Percentiles rank a stretch among this genome's conserved stretches.
Conservation (phyloP, 1,284 basidiomycete genomes). For the Kalmanozyma brasiliensis region DNA sequence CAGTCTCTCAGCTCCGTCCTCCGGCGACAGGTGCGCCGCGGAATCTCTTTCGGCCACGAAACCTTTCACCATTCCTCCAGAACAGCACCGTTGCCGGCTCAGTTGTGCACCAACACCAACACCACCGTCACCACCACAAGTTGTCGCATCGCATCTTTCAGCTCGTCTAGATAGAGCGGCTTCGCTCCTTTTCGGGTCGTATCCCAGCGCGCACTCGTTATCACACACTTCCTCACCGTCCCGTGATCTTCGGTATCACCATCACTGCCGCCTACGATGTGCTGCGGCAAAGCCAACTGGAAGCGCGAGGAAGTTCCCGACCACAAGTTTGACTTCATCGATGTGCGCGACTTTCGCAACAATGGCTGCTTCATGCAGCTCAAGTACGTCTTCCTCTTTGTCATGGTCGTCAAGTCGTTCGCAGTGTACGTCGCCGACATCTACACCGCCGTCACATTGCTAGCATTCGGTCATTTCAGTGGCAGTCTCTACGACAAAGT, state of each 20-base stretch:
- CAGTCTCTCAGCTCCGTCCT: no score
- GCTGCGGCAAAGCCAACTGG: slow-evolving; percentile 72
- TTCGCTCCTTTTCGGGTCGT: no score
- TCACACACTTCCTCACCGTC: no score
- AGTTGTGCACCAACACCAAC: slow-evolving; percentile 7
- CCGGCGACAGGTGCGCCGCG: no score
- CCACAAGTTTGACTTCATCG: slow-evolving; percentile 99
- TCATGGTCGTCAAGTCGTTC: slow-evolving; percentile 91
- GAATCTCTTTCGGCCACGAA: no score
- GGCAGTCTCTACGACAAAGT: slow-evolving; percentile 82
- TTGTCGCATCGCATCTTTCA: slow-evolving; percentile 20
- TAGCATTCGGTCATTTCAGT: slow-evolving; percentile 89
- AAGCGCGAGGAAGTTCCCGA: slow-evolving; percentile 97
- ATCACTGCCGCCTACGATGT: slow-evolving; percentile 34
- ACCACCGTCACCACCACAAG: slow-evolving; percentile 31
- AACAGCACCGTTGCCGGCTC: slow-evolving; percentile 16
- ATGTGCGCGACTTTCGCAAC: slow-evolving; percentile 89
- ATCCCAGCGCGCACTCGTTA: no score
- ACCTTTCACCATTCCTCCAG: not conserved
- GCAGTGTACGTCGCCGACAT: slow-evolving; percentile 97
- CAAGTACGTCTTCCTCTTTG: slow-evolving; percentile 90
- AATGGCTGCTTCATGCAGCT: slow-evolving; percentile 85
- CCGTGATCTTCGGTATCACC: no score
- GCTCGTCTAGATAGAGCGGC: slow-evolving; percentile 14
- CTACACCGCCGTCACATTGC: slow-evolving; percentile 95